Evolutionary conservation across 306 rosid genomes (phyloP), one percentile per base, ranked within the genome.

Genomic region (Arachis hypogaea): DNA sequence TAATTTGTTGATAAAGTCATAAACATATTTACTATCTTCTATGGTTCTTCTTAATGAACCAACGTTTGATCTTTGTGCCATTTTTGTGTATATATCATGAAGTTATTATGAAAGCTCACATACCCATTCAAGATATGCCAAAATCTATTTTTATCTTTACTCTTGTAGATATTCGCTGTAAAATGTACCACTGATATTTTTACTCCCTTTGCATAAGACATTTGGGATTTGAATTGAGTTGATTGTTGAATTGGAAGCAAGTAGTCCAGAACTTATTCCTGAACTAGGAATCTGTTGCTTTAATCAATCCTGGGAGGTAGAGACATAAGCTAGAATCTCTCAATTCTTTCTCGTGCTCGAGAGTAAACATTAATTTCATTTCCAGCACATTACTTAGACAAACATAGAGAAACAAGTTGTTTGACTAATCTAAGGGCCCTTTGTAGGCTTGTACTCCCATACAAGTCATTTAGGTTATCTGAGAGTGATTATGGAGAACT

Each of bases 281-380:
- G 11, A 56, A 56, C 51, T 46, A 16, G 79, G 79, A 44, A 55
- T 36, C 5, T 7, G 5, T 55, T 44, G 6, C 67, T 46, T 44
- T 47, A 57, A 56, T 44, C 72, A 28, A 16, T 11, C 60, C 9
- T 66, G 18, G 18, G 18, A 18, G 18, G 18, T 18, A 18, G 18
- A 18, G 18, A 18, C 18, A 18, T 18, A 18, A 18, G 18, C 18
- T 18, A 18, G 18, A 18, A 18, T 18, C 18, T 18, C 18, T 18
- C 18, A 18, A 18, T 18, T 18, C 18, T 18, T 18, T 18, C 18
- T 18, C 18, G 18, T 18, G 18, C 18, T 18, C 18, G 18, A 18
- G 18, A 18, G 18, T 18, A 66, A 74, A 74, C 63, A 11, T 45
- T 73, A 52, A 63, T 29, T 28, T 12, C 43, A 73, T 57, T 49